phyloP scores from a whole-genome alignment of 1,284 basidiomycete genomes.

The Vanrija humicola region DNA sequence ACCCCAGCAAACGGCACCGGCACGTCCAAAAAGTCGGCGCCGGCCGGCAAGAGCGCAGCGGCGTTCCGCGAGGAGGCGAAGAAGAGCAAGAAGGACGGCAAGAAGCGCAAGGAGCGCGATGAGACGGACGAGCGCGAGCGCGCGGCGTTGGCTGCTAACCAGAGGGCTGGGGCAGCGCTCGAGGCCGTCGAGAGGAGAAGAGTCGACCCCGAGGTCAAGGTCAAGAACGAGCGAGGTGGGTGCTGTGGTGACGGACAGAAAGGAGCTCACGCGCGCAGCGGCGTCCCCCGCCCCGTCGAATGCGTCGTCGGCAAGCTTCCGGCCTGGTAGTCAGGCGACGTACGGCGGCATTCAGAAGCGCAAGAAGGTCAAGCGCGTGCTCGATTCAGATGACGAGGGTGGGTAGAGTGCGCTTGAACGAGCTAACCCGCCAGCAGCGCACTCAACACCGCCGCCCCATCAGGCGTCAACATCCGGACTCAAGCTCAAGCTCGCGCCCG shows the following conservation, averaged over 20 bases:
- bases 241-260: slow-evolving; percentile 4
- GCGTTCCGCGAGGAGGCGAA: slow-evolving; percentile 53
- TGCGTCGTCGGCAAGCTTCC: slow-evolving; percentile 32
- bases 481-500: slow-evolving; percentile 36
- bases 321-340: slow-evolving; percentile 23
- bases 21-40: slow-evolving; percentile 3
- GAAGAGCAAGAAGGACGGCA: slow-evolving; percentile 64
- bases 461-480: slow-evolving; percentile 33
- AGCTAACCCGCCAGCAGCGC: slow-evolving; percentile 25
- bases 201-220: slow-evolving; percentile 28
- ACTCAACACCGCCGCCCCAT: slow-evolving; percentile 47
- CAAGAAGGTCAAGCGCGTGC: slow-evolving; percentile 72
- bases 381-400: slow-evolving; percentile 67
- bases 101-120: slow-evolving; percentile 60
- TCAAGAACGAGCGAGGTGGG: slow-evolving; percentile 38
- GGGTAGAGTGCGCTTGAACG: slow-evolving; percentile 42
- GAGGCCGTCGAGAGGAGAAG: slow-evolving; percentile 31
- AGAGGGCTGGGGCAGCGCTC: slow-evolving; percentile 25
- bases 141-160: slow-evolving; percentile 42
- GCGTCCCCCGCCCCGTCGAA: slow-evolving; percentile 43
- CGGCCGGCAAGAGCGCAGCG: slow-evolving; percentile 2
- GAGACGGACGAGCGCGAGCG: slow-evolving; percentile 58
- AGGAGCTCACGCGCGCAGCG: slow-evolving; percentile 10
- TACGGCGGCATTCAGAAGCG: slow-evolving; percentile 61
- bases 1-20: slow-evolving; percentile 62